phyloP scores from a whole-genome alignment of 129 eudicot species.

The Saposhnikovia divaricata region DNA sequence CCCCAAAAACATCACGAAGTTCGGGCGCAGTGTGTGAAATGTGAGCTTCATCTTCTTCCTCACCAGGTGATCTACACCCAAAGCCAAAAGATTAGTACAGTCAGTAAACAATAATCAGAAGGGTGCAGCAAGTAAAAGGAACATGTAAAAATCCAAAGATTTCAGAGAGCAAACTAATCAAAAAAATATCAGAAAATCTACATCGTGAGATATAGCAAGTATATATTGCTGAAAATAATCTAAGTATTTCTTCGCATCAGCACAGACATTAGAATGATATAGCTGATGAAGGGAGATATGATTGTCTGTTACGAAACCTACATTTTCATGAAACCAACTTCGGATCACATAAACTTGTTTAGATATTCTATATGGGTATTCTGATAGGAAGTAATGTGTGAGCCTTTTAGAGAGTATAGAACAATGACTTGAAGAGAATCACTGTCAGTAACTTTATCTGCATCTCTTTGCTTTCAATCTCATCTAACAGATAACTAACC shows the following conservation, averaged over 20 bases:
- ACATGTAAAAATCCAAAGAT: not conserved
- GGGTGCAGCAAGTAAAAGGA: constrained; percentile 3
- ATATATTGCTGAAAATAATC: not conserved
- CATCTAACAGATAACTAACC: too few relatives aligned
- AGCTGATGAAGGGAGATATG: not conserved
- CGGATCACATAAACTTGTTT: not conserved
- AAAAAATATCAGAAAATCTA: not conserved
- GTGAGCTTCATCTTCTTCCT: constrained; percentile 74
- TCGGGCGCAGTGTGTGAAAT: constrained; percentile 67
- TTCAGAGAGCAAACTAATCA: not conserved
- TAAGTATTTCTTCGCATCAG: not conserved
- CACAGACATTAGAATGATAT: not conserved
- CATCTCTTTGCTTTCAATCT: too few relatives aligned
- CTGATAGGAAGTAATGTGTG: too few relatives aligned
- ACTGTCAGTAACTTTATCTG: too few relatives aligned
- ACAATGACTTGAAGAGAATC: too few relatives aligned
- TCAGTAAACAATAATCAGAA: not conserved
- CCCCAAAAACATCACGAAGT: constrained; percentile 97
- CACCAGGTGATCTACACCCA: constrained; percentile 51
- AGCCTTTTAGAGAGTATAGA: too few relatives aligned
- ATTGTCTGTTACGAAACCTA: not conserved
- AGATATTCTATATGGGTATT: not conserved
- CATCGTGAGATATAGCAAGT: not conserved
- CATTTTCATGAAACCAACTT: too few relatives aligned
- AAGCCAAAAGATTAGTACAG: constrained; percentile 8